A percentile compares a stretch with the other conserved stretches of the same genome.
These are phyloP conservation scores for Acer saccharum DNA, from an alignment of 345 rosid genomes.

Conservation along the genomic window DNA sequence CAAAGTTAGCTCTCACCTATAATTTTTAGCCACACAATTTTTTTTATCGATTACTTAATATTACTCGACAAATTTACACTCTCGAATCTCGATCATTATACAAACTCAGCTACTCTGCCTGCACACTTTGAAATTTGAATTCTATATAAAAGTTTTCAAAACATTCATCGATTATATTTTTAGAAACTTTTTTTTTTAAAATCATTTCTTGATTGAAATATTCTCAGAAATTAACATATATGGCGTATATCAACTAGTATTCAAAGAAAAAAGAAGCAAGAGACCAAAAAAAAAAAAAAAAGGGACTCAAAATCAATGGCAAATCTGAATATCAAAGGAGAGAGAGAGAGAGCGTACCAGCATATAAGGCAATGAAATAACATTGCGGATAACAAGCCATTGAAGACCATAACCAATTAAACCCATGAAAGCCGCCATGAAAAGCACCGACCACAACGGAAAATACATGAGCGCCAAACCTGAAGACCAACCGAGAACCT, in stretches of 20 bases:
- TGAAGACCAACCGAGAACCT: slow-evolving; percentile 93
- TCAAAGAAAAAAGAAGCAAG: not conserved
- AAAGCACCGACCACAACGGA: slow-evolving; percentile 73
- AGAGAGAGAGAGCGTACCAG: slow-evolving; percentile 44
- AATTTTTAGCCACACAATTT: not conserved
- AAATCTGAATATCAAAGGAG: not conserved
- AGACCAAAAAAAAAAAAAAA: not conserved
- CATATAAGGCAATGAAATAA: slow-evolving; percentile 73
- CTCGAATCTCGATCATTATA: not conserved
- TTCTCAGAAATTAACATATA: too few relatives aligned
- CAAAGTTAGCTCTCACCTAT: not conserved
- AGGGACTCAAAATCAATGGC: not conserved
- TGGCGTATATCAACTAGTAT: not conserved
- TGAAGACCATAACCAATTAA: slow-evolving; percentile 81
- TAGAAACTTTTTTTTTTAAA: not conserved
- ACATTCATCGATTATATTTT: too few relatives aligned
- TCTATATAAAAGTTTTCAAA: too few relatives aligned
- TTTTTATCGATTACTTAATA: not conserved
- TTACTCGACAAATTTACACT: not conserved
- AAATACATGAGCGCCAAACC: slow-evolving; percentile 80
- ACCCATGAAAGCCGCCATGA: slow-evolving; percentile 86
- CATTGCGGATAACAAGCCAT: slow-evolving; percentile 68
- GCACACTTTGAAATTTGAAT: too few relatives aligned
- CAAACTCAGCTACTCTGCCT: too few relatives aligned
- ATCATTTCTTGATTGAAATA: too few relatives aligned